These are phyloP conservation scores for Aureobasidium sp. DNA, from an alignment of 2,329 filamentous ascomycete species.

Conservation along the genomic window DNA sequence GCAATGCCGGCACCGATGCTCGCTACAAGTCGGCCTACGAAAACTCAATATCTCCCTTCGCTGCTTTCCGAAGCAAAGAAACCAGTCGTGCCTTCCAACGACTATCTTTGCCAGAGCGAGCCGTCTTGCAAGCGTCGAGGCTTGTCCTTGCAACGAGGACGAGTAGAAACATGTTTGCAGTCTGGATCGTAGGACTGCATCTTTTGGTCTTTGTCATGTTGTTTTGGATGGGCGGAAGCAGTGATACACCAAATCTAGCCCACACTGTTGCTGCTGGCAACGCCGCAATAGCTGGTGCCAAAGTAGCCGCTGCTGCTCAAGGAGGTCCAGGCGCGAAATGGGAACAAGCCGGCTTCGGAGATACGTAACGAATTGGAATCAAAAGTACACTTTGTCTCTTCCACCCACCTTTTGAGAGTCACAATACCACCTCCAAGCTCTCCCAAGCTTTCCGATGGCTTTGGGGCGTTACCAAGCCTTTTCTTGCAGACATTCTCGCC, in stretches of 20 bases:
- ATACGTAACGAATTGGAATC: slow-evolving; percentile 2
- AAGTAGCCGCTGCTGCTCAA: neutral
- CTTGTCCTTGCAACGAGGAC: slow-evolving; percentile 84
- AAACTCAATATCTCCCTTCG: slow-evolving; percentile 89
- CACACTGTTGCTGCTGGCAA: slow-evolving; percentile 3
- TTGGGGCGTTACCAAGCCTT: neutral
- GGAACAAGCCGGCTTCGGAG: slow-evolving; percentile 2
- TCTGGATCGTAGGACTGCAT: slow-evolving; percentile 83
- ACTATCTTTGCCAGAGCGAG: slow-evolving; percentile 84
- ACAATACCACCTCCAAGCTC: neutral
- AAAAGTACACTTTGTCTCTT: neutral
- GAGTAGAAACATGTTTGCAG: slow-evolving; percentile 87
- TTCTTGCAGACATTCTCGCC: neutral
- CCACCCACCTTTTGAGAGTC: neutral
- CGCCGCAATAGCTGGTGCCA: slow-evolving; percentile 1
- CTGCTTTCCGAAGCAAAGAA: slow-evolving; percentile 89
- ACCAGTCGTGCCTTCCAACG: slow-evolving; percentile 82
- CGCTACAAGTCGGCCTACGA: slow-evolving; percentile 90
- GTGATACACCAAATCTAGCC: neutral
- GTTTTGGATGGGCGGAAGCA: slow-evolving; percentile 60
- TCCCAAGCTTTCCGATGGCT: slow-evolving; percentile 1
- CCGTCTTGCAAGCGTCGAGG: slow-evolving; percentile 82
- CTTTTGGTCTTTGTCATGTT: slow-evolving; percentile 77
- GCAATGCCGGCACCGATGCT: slow-evolving; percentile 62
- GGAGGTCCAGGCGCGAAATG: neutral